Evolutionary conservation across 2,329 filamentous ascomycete genomes (phyloP).

Genomic region (Exophiala mesophila): DNA sequence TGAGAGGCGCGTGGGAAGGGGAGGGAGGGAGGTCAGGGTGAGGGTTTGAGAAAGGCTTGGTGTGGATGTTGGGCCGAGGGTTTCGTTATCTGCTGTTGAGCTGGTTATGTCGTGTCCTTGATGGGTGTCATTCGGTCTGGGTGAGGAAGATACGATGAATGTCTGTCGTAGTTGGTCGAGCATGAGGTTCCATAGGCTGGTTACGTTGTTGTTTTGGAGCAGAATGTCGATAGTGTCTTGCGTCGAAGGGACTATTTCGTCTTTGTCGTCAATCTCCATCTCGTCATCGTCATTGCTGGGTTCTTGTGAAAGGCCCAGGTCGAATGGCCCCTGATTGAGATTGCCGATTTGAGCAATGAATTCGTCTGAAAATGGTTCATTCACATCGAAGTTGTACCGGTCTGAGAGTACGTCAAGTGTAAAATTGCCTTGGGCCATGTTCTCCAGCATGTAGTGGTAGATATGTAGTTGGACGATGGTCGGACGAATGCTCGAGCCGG

Average conservation of each 20-base stretch:
- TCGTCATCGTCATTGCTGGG: neutral
- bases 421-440: constrained; percentile 66
- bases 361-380: constrained; percentile 66
- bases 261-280: constrained; percentile 9
- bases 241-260: constrained; percentile 23
- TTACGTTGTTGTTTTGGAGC: constrained; percentile 55
- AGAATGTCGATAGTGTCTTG: constrained; percentile 48
- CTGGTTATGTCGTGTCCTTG: too few relatives aligned
- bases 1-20: constrained; percentile 39
- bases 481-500: constrained; percentile 62
- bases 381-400: constrained; percentile 64
- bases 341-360: constrained; percentile 72
- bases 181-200: constrained; percentile 59
- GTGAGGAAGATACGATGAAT: constrained; percentile 31
- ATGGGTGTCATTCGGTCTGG: too few relatives aligned
- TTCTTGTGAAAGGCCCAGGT: constrained; percentile 35
- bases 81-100: too few relatives aligned
- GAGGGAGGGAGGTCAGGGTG: constrained; percentile 26
- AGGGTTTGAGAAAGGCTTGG: constrained; percentile 32
- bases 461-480: constrained; percentile 84
- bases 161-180: constrained; percentile 55
- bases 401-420: constrained; percentile 64
- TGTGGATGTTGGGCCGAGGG: constrained; percentile 10
- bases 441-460: constrained; percentile 78
- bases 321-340: constrained; percentile 63